Conservation (phyloP, 2,329 filamentous ascomycete genomes). For the Fusarium buharicum region DNA sequence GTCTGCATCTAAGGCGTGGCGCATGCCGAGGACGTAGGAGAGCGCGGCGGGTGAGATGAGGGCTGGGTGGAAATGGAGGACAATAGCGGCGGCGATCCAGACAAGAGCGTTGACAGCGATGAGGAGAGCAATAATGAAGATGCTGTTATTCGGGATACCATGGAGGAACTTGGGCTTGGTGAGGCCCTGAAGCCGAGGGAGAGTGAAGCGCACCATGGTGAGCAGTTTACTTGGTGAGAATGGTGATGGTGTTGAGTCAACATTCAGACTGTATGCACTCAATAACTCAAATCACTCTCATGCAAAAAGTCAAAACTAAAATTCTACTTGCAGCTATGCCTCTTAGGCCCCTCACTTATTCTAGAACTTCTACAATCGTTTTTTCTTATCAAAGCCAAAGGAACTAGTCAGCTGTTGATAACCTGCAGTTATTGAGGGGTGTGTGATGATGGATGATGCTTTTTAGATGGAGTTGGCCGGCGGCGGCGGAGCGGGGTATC, state of each 20-base stretch:
- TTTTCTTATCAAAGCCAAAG: not conserved
- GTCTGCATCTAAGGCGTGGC: slow-evolving; percentile 97
- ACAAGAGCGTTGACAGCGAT: slow-evolving; percentile 62
- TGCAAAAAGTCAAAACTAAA: too few relatives aligned
- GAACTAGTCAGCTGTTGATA: not conserved
- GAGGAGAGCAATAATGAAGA: slow-evolving; percentile 63
- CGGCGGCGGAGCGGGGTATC: not conserved
- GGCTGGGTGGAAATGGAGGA: slow-evolving; percentile 64
- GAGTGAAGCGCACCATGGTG: slow-evolving; percentile 38
- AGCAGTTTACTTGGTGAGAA: not conserved
- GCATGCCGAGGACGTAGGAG: slow-evolving; percentile 87
- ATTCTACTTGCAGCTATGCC: not conserved
- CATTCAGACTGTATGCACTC: not conserved
- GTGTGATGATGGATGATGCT: too few relatives aligned
- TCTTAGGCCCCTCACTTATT: not conserved
- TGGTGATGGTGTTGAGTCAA: slow-evolving; percentile 1
- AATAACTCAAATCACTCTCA: too few relatives aligned
- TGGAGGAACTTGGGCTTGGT: slow-evolving; percentile 48
- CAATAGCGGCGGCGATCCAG: slow-evolving; percentile 65
- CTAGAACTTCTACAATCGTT: slow-evolving; percentile 5
- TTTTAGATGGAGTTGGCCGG: slow-evolving; percentile 11
- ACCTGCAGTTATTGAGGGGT: too few relatives aligned
- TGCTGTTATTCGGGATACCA: slow-evolving; percentile 49
- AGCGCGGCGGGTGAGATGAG: slow-evolving; percentile 84
- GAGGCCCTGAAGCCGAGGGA: slow-evolving; percentile 13